These are phyloP conservation scores for Xylaria sp. DNA, from an alignment of 2,329 filamentous ascomycete genomes.

Conservation along the genomic window DNA sequence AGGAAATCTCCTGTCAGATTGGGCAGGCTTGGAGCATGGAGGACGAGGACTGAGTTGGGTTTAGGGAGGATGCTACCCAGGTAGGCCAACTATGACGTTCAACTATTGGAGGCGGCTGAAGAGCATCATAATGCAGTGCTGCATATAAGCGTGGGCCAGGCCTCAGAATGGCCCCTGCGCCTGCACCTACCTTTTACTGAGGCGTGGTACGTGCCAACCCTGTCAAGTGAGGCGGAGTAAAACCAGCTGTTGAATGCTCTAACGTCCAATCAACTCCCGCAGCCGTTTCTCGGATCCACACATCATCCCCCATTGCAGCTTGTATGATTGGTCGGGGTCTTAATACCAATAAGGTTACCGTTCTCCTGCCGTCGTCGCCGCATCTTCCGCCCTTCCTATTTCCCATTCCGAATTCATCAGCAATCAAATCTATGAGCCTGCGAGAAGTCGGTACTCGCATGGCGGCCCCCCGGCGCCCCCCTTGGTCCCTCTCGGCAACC, in stretches of 20 bases:
- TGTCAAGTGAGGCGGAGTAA: constrained; percentile 38
- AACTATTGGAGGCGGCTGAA: constrained; percentile 42
- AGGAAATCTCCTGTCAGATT: constrained; percentile 31
- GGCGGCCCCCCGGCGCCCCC: background rate
- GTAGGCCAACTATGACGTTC: constrained; percentile 29
- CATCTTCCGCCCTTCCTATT: constrained; percentile 32
- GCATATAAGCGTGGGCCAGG: constrained; percentile 25
- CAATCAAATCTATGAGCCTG: constrained; percentile 21
- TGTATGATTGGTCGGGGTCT: constrained; percentile 22
- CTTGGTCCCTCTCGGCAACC: background rate
- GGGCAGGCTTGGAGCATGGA: constrained; percentile 25
- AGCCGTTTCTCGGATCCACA: constrained; percentile 3
- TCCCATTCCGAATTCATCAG: constrained; percentile 29
- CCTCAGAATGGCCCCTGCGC: constrained; percentile 23
- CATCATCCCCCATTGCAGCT: background rate
- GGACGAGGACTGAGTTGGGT: constrained; percentile 11
- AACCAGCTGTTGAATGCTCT: constrained; percentile 29
- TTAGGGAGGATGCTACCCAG: constrained; percentile 11
- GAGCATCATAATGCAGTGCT: constrained; percentile 26
- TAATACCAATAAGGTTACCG: constrained; percentile 18
- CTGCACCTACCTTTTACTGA: constrained; percentile 25
- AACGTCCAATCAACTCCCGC: constrained; percentile 17
- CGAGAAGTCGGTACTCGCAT: constrained; percentile 11
- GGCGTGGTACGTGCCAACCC: constrained; percentile 26
- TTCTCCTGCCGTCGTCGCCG: constrained; percentile 27